Conservation (phyloP, 305 asterid genomes). For the Solanum hybrid region DNA sequence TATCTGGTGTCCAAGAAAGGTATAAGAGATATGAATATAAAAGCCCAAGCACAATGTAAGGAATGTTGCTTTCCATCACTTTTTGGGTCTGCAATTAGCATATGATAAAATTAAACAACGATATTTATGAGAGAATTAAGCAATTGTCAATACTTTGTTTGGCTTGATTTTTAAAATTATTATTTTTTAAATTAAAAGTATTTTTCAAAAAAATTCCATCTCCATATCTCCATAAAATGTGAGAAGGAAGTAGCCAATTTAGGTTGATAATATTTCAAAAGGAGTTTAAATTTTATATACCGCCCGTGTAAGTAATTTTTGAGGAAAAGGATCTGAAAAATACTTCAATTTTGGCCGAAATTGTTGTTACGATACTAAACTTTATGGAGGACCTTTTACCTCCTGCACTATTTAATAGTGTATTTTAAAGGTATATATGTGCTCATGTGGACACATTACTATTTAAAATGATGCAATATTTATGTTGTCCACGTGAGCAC, state of each 20-base stretch:
- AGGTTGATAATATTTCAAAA: background rate
- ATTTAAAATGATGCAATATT: no score
- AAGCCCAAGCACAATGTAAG: conserved; percentile 54
- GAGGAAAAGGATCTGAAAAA: no score
- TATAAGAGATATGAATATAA: conserved; percentile 57
- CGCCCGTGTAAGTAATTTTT: background rate
- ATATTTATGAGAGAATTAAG: background rate
- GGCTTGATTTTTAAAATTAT: background rate
- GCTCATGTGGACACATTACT: no score
- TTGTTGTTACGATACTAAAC: no score
- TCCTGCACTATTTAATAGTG: no score
- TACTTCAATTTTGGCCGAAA: no score
- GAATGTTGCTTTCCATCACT: conserved; percentile 52
- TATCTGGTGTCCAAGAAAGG: conserved; percentile 88
- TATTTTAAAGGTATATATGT: no score
- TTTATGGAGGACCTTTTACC: no score
- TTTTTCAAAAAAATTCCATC: background rate
- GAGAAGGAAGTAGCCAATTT: background rate
- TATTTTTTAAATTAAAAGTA: background rate
- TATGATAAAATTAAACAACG: background rate
- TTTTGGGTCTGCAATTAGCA: conserved; percentile 52
- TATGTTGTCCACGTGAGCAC: no score
- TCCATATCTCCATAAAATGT: background rate
- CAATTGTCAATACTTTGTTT: background rate
- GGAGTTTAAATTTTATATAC: background rate